Conservation (phyloP, 352 stramenopile genomes). For the Pythium phragmiticola region DNA sequence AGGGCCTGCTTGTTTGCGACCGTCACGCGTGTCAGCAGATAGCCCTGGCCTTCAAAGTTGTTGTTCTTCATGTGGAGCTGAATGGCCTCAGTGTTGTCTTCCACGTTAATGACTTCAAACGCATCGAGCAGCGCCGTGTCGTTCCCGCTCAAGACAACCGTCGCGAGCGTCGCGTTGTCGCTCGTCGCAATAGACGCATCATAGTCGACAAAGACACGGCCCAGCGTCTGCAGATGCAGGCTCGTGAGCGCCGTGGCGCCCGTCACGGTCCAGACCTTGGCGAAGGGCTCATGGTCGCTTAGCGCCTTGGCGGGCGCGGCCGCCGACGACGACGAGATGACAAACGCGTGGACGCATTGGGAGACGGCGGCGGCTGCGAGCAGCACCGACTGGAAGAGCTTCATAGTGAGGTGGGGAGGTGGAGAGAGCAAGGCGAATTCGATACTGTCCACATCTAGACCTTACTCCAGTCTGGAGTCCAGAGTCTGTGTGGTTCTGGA, state of each 20-base stretch:
- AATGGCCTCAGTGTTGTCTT: conserved; percentile 10
- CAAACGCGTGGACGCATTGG: conserved; percentile 9
- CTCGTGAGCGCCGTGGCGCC: conserved; percentile 20
- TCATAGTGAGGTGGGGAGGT: conserved; percentile 3
- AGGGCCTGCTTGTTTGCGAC: conserved; percentile 29
- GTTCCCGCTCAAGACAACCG: conserved; percentile 33
- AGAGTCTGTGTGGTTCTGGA: neutral
- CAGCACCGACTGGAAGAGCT: conserved; percentile 10
- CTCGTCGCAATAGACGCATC: conserved; percentile 25
- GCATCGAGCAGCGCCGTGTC: conserved; percentile 27
- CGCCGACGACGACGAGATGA: conserved; percentile 12
- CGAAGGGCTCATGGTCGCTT: conserved; percentile 10
- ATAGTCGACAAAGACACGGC: conserved; percentile 45
- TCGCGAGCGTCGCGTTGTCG: conserved; percentile 20
- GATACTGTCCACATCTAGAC: neutral
- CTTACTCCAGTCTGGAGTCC: neutral
- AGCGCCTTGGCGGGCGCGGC: conserved; percentile 2
- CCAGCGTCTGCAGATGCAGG: conserved; percentile 32
- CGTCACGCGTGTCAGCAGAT: conserved; percentile 37
- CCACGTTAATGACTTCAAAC: conserved; percentile 24
- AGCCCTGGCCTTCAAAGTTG: conserved; percentile 26
- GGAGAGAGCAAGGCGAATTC: neutral
- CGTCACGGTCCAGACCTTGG: conserved; percentile 38
- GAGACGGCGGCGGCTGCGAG: neutral
- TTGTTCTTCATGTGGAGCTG: conserved; percentile 21